These are phyloP conservation scores for Verticillium zaregamsianum DNA, from an alignment of 2,329 filamentous ascomycete species.

Conservation along the genomic window DNA sequence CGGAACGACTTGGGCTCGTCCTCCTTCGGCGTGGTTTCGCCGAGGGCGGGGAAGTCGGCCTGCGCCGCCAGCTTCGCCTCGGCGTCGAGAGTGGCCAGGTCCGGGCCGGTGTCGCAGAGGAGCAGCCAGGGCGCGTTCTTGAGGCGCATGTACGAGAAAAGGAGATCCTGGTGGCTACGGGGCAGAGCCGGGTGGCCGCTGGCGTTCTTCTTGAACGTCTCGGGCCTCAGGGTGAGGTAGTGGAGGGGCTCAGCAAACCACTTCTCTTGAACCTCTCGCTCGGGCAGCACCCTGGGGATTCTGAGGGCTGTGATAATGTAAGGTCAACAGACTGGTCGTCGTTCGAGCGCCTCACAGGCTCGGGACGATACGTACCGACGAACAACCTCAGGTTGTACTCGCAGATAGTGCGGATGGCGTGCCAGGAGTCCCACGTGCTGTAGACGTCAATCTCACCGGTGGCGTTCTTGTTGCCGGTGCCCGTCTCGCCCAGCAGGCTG, in stretches of 20 bases:
- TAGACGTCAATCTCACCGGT: slow-evolving; percentile 59
- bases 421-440: slow-evolving; percentile 90
- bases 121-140: slow-evolving; percentile 61
- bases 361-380: slow-evolving; percentile 63
- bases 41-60: slow-evolving; percentile 63
- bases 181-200: slow-evolving; percentile 58
- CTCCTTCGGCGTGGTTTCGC: slow-evolving; percentile 57
- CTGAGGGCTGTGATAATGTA: slow-evolving; percentile 41
- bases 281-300: slow-evolving; percentile 55
- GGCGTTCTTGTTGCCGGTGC: slow-evolving; percentile 31
- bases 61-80: slow-evolving; percentile 24
- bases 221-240: slow-evolving; percentile 50
- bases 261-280: slow-evolving; percentile 56
- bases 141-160: slow-evolving; percentile 60
- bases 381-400: slow-evolving; percentile 77
- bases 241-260: slow-evolving; percentile 69
- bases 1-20: slow-evolving; percentile 20
- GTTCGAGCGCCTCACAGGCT: not conserved
- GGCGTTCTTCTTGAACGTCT: slow-evolving; percentile 57
- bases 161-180: slow-evolving; percentile 56
- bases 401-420: slow-evolving; percentile 79
- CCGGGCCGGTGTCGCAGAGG: slow-evolving; percentile 57
- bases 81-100: slow-evolving; percentile 14
- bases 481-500: slow-evolving; percentile 9
- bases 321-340: not conserved